Base-by-base conservation (phyloP, 2,329 filamentous ascomycete species). In the Mollisia scopiformis region DNA sequence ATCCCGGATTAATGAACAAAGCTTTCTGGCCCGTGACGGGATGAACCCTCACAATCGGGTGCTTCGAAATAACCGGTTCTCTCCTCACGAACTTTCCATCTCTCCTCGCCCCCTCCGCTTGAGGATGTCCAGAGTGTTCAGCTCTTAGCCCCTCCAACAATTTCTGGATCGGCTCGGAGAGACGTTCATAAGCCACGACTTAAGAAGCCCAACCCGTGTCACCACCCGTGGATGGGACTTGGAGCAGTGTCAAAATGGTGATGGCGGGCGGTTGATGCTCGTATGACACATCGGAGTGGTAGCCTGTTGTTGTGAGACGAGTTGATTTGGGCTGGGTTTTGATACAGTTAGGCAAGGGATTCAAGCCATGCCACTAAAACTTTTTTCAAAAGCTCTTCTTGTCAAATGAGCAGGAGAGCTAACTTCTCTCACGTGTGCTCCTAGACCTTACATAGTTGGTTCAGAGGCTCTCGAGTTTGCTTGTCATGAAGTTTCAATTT, bases 11-110 rank as follows among this genome's bases (percentile, higher is more conserved):
- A 72, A 84, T 84, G 73, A 85, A 87, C 1, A 88, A 74, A 7
- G 77, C 78, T 71, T 87, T 87, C 84, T 84, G 87, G 10, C 84
- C 84, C 0, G 85, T 88, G 6, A 87, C 84, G 0, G 85, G 84
- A 67, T 88, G 80, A 0, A 83, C 85, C 21, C 85, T 80, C 46
- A 88, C 74, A 1, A 88, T 74, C 1, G 85, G 85, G 66, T 88
- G 84, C 53, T 80, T 77, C 0, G 82, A 84, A 7, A 77, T 78
- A 31, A 86, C 75, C 3, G 83, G 80, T 4, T 81, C 80, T 11
- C 82, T 79, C 27, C 82, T 78, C 3, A 84, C 80, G 8, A 78
- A 75, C 41, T 82, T 80, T n/a, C 82, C 81, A 16, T 80, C 72
- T 1, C 79, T 79, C 21, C 76, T 76, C 3, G 55, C 35, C 3